Evolutionary conservation across 768 basidiomycete genomes (phyloP).

Genomic region (Pholiota molesta): DNA sequence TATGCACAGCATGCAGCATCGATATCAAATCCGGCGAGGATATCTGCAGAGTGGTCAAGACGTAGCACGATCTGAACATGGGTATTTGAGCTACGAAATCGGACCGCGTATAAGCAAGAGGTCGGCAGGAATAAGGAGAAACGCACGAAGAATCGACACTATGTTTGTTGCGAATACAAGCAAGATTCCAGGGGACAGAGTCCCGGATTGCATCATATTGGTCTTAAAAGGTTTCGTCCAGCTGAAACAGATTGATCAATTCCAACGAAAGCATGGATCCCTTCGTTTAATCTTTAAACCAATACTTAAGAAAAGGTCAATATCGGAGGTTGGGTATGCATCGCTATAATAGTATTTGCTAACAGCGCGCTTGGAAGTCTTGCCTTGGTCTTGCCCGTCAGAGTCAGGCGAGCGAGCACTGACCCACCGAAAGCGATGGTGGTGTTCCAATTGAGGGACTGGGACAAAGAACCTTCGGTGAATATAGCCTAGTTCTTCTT

Average conservation of each 20-base stretch:
- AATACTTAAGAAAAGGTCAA: constrained; percentile 67
- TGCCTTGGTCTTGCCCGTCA: constrained; percentile 49
- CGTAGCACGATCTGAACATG: constrained; percentile 70
- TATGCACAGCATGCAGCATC: constrained; percentile 65
- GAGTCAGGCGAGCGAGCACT: constrained; percentile 58
- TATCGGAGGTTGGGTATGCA: constrained; percentile 62
- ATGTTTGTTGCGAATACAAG: constrained; percentile 69
- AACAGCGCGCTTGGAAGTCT: constrained; percentile 55
- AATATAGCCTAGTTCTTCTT: constrained; percentile 67
- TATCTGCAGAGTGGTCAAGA: constrained; percentile 62
- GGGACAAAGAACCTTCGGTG: constrained; percentile 62
- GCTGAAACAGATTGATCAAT: constrained; percentile 32
- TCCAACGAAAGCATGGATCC: background rate
- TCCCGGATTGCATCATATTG: constrained; percentile 66
- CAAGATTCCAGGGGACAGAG: constrained; percentile 70
- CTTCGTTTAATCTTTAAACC: constrained; percentile 57
- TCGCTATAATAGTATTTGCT: constrained; percentile 59
- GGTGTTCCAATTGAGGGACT: constrained; percentile 63
- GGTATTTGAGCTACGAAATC: constrained; percentile 55
- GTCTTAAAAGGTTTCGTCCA: constrained; percentile 57
- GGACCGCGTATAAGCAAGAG: background rate
- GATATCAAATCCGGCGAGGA: constrained; percentile 69
- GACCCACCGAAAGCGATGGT: constrained; percentile 66
- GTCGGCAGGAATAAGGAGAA: background rate
- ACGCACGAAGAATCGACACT: constrained; percentile 62